A percentile compares a stretch with the other conserved stretches of the same genome.
These are phyloP conservation scores for Alternaria viburni DNA, from an alignment of 2,329 filamentous ascomycete genomes.

Conservation along the genomic window DNA sequence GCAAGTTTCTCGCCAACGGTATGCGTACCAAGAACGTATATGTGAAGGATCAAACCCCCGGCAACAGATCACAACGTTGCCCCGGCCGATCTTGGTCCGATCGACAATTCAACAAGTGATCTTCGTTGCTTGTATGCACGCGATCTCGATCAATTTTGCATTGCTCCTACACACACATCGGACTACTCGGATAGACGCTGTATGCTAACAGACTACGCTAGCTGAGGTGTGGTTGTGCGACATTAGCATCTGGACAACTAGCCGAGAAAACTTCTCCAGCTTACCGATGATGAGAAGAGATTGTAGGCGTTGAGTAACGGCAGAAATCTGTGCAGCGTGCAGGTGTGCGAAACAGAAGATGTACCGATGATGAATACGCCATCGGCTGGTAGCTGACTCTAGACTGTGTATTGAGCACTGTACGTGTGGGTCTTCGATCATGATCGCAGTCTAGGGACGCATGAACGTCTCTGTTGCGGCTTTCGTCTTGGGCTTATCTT, in stretches of 20 bases:
- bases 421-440: too few species aligned
- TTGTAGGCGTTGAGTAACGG: neutral
- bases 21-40: neutral
- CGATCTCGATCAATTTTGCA: slow-evolving; percentile 47
- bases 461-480: neutral
- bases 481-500: neutral
- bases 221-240: slow-evolving; percentile 85
- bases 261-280: neutral
- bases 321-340: neutral
- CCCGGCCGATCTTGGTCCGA: slow-evolving; percentile 1
- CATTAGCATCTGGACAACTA: slow-evolving; percentile 57
- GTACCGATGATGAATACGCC: neutral
- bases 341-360: neutral
- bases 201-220: slow-evolving; percentile 69
- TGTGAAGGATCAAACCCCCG: neutral
- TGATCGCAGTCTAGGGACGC: neutral
- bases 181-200: slow-evolving; percentile 51
- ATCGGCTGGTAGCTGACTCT: neutral
- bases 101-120: slow-evolving; percentile 1
- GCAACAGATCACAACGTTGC: neutral
- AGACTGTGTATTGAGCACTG: neutral
- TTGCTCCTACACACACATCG: slow-evolving; percentile 76
- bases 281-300: neutral
- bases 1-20: neutral
- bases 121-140: slow-evolving; percentile 5